Evolutionary conservation across 306 rosid genomes (phyloP), one percentile per base, ranked within the genome.

Genomic region (Fragaria ananassa): DNA sequence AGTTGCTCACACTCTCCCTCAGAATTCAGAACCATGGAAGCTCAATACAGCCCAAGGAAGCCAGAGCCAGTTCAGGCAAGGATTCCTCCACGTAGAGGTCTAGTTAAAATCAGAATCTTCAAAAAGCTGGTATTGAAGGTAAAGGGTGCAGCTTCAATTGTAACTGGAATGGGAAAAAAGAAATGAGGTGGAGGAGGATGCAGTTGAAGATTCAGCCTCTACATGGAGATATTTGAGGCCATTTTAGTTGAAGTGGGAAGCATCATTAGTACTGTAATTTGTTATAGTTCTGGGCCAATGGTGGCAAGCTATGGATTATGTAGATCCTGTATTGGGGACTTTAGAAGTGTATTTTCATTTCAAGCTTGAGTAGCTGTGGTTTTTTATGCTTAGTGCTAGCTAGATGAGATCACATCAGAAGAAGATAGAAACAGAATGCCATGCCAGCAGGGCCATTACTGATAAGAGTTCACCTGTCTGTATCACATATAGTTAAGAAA

Each of bases 11-110:
- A 64, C 46, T 37, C 4, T 61, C 46, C 69, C n/a, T 1, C 67
- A 57, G 41, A 73, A 17, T 23, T 8, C 77, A 57, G 46, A 18
- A 29, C 29, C 78, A 61, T 61, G 70, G 78, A 61, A 45, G 67
- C 70, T 45, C 45, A 74, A 12, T 19, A 11, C 60, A 31, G 70
- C 35, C 70, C 61, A 61, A 34, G n/a, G 78, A 74, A 70, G 46
- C 74, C 74, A 9, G 37, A 27, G 42, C 39, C 37, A n/a, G 49
- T 66, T 54, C 5, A 27, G 65, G 54, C 15, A 18, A 77, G 81
- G 29, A 9, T 77, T 29, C 85, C 85, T 34, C 85, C 85, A 4
- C 69, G 1, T 4, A 81, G 81, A 58, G 85, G 79, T 68, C 71
- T 66, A 4, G 72, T 81, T n/a, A 81, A 72, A 78, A 64, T 29